Evolutionary conservation across 805 yeast species (phyloP), one percentile per base, ranked within the genome.

Genomic region (Yarrowia sp.): DNA sequence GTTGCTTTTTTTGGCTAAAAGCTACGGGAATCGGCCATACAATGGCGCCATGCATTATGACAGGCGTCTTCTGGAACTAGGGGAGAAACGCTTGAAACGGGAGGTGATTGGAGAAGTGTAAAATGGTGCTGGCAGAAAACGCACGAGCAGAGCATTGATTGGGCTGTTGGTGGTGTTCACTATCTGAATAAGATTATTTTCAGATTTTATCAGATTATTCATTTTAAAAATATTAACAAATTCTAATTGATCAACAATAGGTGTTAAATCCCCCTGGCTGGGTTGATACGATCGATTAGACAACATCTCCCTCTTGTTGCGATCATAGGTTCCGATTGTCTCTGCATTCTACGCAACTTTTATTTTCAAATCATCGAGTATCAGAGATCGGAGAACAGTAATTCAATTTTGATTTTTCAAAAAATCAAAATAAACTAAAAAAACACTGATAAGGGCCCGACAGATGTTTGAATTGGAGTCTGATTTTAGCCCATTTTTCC

Each of bases 1-100:
- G 54, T 48, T 48, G 54, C 54, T 48, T 48, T 48, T n/a, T 48
- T 48, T 28, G 38, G 54, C 54, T 48, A 48, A 48, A 48, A 21
- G 54, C 38, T 30, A 30, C 38, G 54, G 54, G 54, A 32, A 48
- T 48, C 54, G 54, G 54, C 8, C 26, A 48, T n/a, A 48, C 54
- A 48, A 48, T 48, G 54, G 54, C 19, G 38, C 54, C 54, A 48
- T 48, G 54, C 38, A 48, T 48, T 26, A 21, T 14, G 38, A 30
- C 54, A 46, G 51, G 35, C 51, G 51, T 28, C 51, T 26, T 46
- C 35, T 17, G 33, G 19, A 16, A 16, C 46, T 41, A 41, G 46
- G 17, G 46, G 46, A 28, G 46, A 41, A 41, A 41, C 46, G 22
- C 12, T 41, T 41, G 14, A 41, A 41, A 41, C 19, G 19, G 48